Percentiles rank a stretch among this genome's conserved stretches.
These are phyloP conservation scores for Ustilago hordei DNA, from an alignment of 1,284 basidiomycete species.

Conservation along the genomic window DNA sequence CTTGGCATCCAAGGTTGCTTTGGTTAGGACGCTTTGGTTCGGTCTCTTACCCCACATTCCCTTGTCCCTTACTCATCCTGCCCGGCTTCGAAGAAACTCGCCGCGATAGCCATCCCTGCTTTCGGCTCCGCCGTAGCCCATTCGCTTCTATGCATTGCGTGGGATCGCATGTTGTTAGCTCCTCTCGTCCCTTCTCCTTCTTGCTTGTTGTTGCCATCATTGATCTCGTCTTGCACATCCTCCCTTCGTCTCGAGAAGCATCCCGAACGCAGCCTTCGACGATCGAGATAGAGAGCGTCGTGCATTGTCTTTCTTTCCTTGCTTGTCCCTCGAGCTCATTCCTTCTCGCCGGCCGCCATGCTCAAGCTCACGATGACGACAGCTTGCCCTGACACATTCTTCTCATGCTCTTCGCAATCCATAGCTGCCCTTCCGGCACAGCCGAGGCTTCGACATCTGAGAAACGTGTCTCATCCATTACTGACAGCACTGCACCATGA, in stretches of 20 bases:
- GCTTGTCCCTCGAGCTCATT: not conserved
- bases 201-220: not conserved
- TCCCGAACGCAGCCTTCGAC: not conserved
- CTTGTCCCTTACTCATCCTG: not conserved
- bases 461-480: not conserved
- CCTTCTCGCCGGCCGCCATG: not conserved
- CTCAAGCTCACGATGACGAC: not conserved
- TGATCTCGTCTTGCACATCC: not conserved
- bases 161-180: not conserved
- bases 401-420: not conserved
- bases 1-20: constrained; percentile 15
- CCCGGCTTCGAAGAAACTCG: not conserved
- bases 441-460: not conserved
- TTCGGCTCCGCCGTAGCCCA: constrained; percentile 1
- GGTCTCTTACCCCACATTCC: constrained; percentile 9
- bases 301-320: not conserved
- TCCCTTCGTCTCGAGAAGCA: not conserved
- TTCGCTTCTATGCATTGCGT: not conserved
- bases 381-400: not conserved
- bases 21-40: not conserved
- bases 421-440: not conserved
- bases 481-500: constrained; percentile 11
- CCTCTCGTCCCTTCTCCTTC: not conserved
- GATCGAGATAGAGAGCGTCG: not conserved
- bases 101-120: not conserved